Evolutionary conservation across 2,329 filamentous ascomycete genomes (phyloP).

Genomic region (Xylariaceae sp.): DNA sequence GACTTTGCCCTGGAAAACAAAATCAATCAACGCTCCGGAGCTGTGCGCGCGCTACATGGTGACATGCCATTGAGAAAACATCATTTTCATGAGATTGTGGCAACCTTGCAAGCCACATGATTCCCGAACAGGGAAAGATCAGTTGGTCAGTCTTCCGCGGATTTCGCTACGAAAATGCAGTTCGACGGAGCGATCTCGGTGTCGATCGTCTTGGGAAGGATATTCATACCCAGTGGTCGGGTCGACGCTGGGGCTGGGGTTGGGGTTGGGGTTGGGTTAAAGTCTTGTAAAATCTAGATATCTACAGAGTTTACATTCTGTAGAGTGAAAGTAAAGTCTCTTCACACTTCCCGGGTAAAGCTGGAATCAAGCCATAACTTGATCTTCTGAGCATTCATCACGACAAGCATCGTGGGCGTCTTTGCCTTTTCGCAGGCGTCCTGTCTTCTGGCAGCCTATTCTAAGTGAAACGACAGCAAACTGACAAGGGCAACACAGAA

Average conservation of each 20-base stretch:
- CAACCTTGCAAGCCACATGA: slow-evolving; percentile 16
- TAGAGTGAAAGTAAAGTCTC: no score
- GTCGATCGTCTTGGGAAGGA: not conserved
- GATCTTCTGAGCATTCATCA: no score
- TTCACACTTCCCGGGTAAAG: no score
- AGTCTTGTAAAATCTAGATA: no score
- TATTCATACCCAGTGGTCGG: not conserved
- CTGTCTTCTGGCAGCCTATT: not conserved
- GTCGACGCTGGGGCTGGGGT: no score
- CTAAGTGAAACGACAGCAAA: slow-evolving; percentile 3
- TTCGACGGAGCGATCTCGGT: not conserved
- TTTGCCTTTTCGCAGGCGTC: not conserved
- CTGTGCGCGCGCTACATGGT: not conserved
- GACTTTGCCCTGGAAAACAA: no score
- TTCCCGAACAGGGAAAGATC: slow-evolving; percentile 1
- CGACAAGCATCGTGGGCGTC: not conserved
- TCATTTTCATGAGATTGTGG: not conserved
- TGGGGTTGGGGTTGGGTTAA: no score
- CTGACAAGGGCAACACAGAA: not conserved
- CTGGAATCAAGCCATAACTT: no score
- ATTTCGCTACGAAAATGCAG: not conserved
- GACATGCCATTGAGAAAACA: slow-evolving; percentile 3
- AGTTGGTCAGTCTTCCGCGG: not conserved
- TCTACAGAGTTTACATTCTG: no score
- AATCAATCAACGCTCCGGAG: not conserved